phyloP scores from a whole-genome alignment of 495 filamentous ascomycete species.

The Neurospora sp. region DNA sequence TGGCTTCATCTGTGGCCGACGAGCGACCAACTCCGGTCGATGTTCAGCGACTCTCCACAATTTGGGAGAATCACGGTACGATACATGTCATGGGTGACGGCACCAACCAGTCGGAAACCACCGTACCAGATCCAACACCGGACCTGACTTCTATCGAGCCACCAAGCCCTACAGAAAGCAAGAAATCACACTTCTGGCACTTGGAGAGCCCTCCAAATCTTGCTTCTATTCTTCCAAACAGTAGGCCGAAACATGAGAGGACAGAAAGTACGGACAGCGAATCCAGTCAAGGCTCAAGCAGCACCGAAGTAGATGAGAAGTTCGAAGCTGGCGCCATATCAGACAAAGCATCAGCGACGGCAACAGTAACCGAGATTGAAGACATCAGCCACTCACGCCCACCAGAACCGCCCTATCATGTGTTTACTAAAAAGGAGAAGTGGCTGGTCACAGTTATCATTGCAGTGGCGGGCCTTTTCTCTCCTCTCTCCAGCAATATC shows the following conservation, averaged over 20 bases:
- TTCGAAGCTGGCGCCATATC: background rate
- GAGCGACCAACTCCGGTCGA: background rate
- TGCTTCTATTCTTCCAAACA: no score
- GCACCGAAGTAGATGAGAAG: background rate
- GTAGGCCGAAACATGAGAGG: no score
- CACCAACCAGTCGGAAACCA: background rate
- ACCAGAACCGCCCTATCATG: conserved; percentile 10
- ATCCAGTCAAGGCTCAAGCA: background rate
- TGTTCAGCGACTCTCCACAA: background rate
- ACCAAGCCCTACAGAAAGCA: background rate
- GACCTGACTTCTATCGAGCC: background rate
- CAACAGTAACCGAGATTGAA: background rate
- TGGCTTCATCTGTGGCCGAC: background rate
- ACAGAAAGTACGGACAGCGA: no score
- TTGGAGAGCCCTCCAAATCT: no score
- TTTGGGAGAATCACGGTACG: background rate
- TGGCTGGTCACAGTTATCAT: conserved; percentile 28
- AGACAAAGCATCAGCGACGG: background rate
- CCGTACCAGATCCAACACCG: background rate
- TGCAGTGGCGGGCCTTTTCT: conserved; percentile 29
- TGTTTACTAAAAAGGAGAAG: conserved; percentile 26
- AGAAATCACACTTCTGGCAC: no score
- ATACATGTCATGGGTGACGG: background rate
- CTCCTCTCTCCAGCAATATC: conserved; percentile 26
- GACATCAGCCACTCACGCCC: background rate